Evolutionary conservation across 306 rosid genomes (phyloP).

Genomic region (Trifolium pratense): DNA sequence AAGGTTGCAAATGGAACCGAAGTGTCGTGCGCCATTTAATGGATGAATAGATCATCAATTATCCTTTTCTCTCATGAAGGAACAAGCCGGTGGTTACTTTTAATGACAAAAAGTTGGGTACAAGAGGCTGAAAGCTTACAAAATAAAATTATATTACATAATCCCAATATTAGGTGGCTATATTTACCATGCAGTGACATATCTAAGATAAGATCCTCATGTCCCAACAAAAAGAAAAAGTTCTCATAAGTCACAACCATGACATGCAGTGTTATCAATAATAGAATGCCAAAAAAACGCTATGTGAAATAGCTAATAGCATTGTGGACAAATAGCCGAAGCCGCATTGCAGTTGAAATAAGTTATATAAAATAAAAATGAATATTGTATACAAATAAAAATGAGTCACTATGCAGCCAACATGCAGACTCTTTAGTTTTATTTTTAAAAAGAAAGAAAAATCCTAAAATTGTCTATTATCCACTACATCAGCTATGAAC

Average conservation of each 20-base stretch:
- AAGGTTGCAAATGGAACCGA: slow-evolving; percentile 14
- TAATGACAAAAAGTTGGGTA: neutral
- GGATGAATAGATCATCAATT: slow-evolving; percentile 20
- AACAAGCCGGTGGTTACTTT: slow-evolving; percentile 13
- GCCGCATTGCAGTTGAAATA: too few species aligned
- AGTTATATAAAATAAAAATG: too few species aligned
- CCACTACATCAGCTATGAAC: neutral
- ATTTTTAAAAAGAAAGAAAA: too few species aligned
- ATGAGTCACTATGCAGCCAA: neutral
- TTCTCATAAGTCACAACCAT: neutral
- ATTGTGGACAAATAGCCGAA: too few species aligned
- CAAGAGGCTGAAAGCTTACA: neutral
- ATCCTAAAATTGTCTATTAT: too few species aligned
- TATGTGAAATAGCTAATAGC: too few species aligned
- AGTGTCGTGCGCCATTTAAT: slow-evolving; percentile 26
- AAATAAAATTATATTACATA: neutral
- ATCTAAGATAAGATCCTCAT: too few species aligned
- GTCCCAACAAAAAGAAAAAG: slow-evolving; percentile 5
- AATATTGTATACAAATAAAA: too few species aligned
- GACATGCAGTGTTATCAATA: neutral
- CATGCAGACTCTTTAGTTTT: too few species aligned
- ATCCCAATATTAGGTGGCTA: slow-evolving; percentile 8
- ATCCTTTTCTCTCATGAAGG: slow-evolving; percentile 25
- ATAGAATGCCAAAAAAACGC: too few species aligned
- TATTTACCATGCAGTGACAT: too few species aligned